Evolutionary conservation across 768 basidiomycete genomes (phyloP).

Genomic region (Amyloporia xantha): DNA sequence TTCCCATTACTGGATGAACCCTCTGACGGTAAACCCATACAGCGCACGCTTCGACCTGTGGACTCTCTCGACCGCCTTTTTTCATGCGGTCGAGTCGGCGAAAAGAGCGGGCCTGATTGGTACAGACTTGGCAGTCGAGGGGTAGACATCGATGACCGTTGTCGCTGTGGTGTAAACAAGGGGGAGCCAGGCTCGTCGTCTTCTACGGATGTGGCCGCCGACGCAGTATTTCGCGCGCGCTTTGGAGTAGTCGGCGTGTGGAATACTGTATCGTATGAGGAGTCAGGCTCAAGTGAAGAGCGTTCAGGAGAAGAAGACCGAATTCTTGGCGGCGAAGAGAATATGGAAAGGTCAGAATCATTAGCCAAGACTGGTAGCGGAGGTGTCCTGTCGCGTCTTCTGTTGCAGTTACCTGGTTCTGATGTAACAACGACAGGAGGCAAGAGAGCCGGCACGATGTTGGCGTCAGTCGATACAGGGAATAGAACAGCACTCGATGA

Average conservation of each 20-base stretch:
- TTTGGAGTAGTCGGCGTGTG: slow-evolving; percentile 13
- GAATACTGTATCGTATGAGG: neutral
- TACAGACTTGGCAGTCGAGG: slow-evolving; percentile 16
- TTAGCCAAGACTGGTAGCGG: slow-evolving; percentile 1
- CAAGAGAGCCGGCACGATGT: no score
- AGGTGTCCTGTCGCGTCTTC: neutral
- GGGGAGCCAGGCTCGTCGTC: slow-evolving; percentile 17
- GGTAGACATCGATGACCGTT: slow-evolving; percentile 6
- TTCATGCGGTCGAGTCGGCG: slow-evolving; percentile 3
- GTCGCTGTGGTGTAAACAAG: slow-evolving; percentile 15
- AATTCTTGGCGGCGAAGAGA: slow-evolving; percentile 1
- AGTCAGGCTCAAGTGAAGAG: neutral
- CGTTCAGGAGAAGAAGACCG: neutral
- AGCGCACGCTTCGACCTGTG: neutral
- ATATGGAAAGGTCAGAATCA: slow-evolving; percentile 4
- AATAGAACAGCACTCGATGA: no score
- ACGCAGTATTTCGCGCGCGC: neutral
- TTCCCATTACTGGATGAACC: neutral
- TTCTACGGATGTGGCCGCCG: neutral
- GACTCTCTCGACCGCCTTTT: neutral
- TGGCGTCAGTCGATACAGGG: no score
- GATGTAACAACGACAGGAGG: no score
- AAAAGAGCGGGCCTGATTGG: slow-evolving; percentile 7
- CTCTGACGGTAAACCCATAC: neutral
- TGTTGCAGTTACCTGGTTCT: no score